Evolutionary conservation across 345 rosid species (phyloP).

Genomic region (Durio zibethinus): DNA sequence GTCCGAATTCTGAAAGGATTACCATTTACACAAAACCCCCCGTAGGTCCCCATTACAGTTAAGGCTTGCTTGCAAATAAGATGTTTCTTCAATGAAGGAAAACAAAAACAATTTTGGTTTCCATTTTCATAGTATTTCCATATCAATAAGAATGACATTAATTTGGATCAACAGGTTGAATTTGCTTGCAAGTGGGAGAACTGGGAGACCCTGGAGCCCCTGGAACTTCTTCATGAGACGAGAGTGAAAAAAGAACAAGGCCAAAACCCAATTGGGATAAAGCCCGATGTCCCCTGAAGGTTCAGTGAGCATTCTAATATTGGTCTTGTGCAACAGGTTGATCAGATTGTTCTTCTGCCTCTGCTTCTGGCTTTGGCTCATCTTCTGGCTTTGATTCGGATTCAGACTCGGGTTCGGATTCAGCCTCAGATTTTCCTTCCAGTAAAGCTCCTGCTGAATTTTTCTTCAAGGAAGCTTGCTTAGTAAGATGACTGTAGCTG

Average conservation of each 20-base stretch:
- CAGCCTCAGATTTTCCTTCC: background rate
- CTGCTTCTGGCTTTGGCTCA: background rate
- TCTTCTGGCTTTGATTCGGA: background rate
- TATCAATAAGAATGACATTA: background rate
- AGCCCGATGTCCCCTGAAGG: background rate
- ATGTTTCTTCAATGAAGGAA: background rate
- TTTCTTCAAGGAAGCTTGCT: background rate
- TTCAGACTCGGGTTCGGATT: background rate
- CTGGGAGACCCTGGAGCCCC: background rate
- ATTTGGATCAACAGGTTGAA: background rate
- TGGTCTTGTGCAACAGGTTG: background rate
- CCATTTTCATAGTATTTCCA: background rate
- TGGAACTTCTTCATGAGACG: background rate
- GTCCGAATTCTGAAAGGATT: background rate
- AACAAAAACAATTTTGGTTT: background rate
- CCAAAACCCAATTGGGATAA: background rate
- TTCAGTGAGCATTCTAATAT: background rate
- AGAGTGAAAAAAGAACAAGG: background rate
- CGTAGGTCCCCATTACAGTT: background rate
- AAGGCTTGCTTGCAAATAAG: background rate
- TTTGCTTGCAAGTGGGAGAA: background rate
- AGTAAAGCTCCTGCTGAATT: background rate
- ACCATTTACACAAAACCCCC: background rate
- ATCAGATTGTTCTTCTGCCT: background rate
- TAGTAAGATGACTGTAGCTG: slow-evolving; percentile 8